Evolutionary conservation across 495 filamentous ascomycete genomes (phyloP), one percentile per base, ranked within the genome.

Genomic region (Pseudevernia furfuracea): DNA sequence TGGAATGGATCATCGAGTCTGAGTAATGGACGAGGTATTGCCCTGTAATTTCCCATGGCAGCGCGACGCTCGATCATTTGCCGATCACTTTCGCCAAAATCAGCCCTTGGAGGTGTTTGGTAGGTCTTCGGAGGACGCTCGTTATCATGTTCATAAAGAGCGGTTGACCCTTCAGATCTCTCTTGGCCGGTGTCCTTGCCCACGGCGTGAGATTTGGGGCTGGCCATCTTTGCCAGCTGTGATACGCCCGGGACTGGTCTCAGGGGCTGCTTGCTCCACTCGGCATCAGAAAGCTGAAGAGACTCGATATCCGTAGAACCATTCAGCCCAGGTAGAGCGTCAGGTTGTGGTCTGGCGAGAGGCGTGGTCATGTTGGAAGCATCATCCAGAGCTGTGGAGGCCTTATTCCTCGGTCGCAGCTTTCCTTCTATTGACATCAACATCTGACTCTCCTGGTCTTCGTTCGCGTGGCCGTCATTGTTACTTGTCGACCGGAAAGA

Each of bases 351-450:
- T 32, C 84, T 81, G 8, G 85, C 90, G 49, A 93, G 77, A 1
- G 91, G 91, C 0, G 91, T 96, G 17, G 87, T 82, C 70, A 90
- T 82, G 64, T 88, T 91, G 1, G 90, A 94, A 46, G 85, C 86
- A 72, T 83, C 89, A 59, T 90, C 87, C 19, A 81, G 30, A 52
- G 52, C 44, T 25, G 23, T 34, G 11, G 62, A 41, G 11, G 41
- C 30, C 37, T 28, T 43, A 25, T 34, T 70, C 74, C 72, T 75
- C 77, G 65, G 72, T 76, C 60, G 74, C 79, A 49, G 61, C 60
- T 67, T 66, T 74, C 46, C 73, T 17, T 44, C 41, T 19, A 28
- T 56, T 38, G 61, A 63, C 23, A 58, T 39, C 14, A 23, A 25
- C 30, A 23, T 44, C 36, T 46, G 55, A 56, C 37, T 34, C 38